Conservation (phyloP, 2,329 filamentous ascomycete species). For the Meredithiella fracta region DNA sequence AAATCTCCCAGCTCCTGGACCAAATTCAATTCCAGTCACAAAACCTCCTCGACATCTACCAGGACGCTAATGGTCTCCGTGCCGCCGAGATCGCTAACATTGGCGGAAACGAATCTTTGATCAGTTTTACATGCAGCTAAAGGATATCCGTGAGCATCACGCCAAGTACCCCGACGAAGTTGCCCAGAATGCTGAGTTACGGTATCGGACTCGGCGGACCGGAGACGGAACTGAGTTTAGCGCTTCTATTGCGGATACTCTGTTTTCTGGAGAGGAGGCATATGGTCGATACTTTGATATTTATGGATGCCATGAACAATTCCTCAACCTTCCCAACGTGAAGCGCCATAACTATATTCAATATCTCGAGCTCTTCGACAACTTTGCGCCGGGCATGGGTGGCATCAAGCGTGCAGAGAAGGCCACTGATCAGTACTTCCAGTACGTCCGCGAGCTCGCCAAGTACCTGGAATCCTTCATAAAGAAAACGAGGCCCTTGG, state of each 20-base stretch:
- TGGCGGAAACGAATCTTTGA: slow-evolving; percentile 75
- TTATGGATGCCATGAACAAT: slow-evolving; percentile 67
- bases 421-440: slow-evolving; percentile 81
- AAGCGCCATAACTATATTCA: slow-evolving; percentile 81
- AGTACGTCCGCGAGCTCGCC: slow-evolving; percentile 66
- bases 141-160: slow-evolving; percentile 73
- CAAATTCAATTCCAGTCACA: slow-evolving; percentile 77
- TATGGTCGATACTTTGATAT: slow-evolving; percentile 89
- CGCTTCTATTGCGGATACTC: slow-evolving; percentile 57
- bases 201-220: slow-evolving; percentile 58
- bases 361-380: slow-evolving; percentile 82
- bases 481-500: slow-evolving; percentile 65
- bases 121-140: slow-evolving; percentile 75
- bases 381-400: slow-evolving; percentile 57
- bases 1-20: slow-evolving; percentile 70
- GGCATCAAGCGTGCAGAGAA: slow-evolving; percentile 69
- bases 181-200: slow-evolving; percentile 84
- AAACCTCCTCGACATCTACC: slow-evolving; percentile 68
- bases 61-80: slow-evolving; percentile 55
- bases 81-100: slow-evolving; percentile 71
- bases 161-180: slow-evolving; percentile 83
- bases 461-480: slow-evolving; percentile 80
- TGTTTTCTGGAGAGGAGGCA: slow-evolving; percentile 92
- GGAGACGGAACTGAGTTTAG: slow-evolving; percentile 37
- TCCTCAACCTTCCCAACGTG: slow-evolving; percentile 72